phyloP scores from a whole-genome alignment of 768 basidiomycete genomes.

The Symmetrospora coprosmae region DNA sequence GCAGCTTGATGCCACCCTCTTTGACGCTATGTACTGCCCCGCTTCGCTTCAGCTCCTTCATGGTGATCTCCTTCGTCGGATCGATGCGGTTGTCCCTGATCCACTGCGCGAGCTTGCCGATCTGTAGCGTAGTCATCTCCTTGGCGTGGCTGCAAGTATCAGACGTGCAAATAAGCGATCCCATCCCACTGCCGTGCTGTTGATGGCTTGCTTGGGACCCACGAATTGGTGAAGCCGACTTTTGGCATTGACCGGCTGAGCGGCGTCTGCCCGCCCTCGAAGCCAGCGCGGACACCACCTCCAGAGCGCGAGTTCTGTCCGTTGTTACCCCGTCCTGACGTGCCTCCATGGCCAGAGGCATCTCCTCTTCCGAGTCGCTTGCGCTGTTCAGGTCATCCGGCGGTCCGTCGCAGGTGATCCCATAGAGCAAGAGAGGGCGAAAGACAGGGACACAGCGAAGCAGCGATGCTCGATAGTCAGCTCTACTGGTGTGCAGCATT shows the following conservation, averaged over 20 bases:
- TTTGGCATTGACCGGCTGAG: slow-evolving; percentile 83
- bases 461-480: no score
- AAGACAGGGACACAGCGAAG: no score
- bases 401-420: no score
- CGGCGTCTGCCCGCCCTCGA: slow-evolving; percentile 95
- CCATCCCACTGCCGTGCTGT: background rate
- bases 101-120: slow-evolving; percentile 80
- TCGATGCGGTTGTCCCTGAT: slow-evolving; percentile 67
- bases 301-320: slow-evolving; percentile 89
- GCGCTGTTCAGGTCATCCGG: slow-evolving; percentile 51
- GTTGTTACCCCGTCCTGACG: slow-evolving; percentile 84
- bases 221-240: slow-evolving; percentile 86
- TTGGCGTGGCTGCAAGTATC: slow-evolving; percentile 55
- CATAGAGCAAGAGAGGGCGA: no score
- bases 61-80: slow-evolving; percentile 74
- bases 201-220: slow-evolving; percentile 38
- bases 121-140: slow-evolving; percentile 66
- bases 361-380: slow-evolving; percentile 90
- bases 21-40: slow-evolving; percentile 76
- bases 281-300: slow-evolving; percentile 66
- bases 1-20: slow-evolving; percentile 70
- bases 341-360: slow-evolving; percentile 78
- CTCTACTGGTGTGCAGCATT: no score
- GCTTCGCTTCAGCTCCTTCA: slow-evolving; percentile 64
- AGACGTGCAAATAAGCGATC: background rate